phyloP scores from a whole-genome alignment of 306 rosid species.

The Lablab purpureus region DNA sequence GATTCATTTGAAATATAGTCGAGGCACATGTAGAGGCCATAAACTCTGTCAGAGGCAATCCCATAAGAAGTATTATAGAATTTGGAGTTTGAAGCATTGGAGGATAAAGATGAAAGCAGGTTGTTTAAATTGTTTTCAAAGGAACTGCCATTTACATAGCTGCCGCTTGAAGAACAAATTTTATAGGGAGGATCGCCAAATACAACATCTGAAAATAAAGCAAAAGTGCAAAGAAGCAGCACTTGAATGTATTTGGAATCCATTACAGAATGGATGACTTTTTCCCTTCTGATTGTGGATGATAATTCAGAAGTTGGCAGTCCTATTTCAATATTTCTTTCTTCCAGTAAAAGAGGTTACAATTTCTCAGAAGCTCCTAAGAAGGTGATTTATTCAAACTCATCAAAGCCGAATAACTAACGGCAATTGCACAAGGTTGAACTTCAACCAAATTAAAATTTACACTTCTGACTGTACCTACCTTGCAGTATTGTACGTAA shows the following conservation, averaged over 20 bases:
- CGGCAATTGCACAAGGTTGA: neutral
- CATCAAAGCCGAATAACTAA: neutral
- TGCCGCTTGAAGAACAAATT: slow-evolving; percentile 44
- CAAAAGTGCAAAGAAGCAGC: slow-evolving; percentile 41
- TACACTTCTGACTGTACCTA: slow-evolving; percentile 13
- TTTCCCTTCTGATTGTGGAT: slow-evolving; percentile 23
- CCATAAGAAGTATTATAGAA: slow-evolving; percentile 46
- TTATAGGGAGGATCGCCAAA: slow-evolving; percentile 53
- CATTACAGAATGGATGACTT: slow-evolving; percentile 32
- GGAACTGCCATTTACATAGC: slow-evolving; percentile 34
- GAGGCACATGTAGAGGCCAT: slow-evolving; percentile 58
- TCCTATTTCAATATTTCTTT: slow-evolving; percentile 22
- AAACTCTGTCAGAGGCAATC: slow-evolving; percentile 37
- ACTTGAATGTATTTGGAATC: slow-evolving; percentile 24
- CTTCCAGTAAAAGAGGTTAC: neutral
- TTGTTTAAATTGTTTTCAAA: slow-evolving; percentile 43
- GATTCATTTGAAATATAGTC: slow-evolving; percentile 46
- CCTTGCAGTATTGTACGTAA: neutral
- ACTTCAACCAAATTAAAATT: slow-evolving; percentile 20
- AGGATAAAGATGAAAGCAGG: slow-evolving; percentile 44
- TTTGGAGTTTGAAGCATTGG: slow-evolving; percentile 48
- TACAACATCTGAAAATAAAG: slow-evolving; percentile 29
- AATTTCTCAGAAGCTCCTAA: slow-evolving; percentile 31
- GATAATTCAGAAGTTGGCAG: neutral
- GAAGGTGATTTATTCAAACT: neutral